Evolutionary conservation across 116 monocot species (phyloP), one percentile per base, ranked within the genome.

Genomic region (Papilionanthe hybrid): DNA sequence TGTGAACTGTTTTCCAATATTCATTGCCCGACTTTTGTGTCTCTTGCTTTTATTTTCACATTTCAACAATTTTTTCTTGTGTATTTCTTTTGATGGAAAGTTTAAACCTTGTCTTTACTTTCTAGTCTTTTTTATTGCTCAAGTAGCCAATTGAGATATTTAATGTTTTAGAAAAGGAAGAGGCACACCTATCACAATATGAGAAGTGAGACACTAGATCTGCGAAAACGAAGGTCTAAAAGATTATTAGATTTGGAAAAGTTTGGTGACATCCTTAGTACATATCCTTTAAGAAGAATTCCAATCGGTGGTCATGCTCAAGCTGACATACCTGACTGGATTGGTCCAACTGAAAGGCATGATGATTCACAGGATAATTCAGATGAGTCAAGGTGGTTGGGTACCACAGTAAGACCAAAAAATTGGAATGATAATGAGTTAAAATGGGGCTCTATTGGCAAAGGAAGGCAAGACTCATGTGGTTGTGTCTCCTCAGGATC

Each of bases 291-390:
- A 75, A 82, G 80, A 42, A 81, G 86, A 37, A 84, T 86, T 82
- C 92, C 92, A 19, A 15, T 90, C 58, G 96, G 93, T 50, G 56
- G 71, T 10, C 47, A 42, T 27, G 90, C 92, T 85, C 96, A 96
- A 73, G 93, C 92, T 76, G 80, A 89, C 55, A 76, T 96, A 42
- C 92, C 90, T 48, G 79, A 83, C 1, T 93, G 90, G 92, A 76
- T 23, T 44, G 79, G 80, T 57, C 82, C 79, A 49, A 5, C 29
- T 42, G 60, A 73, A n/a, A 81, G 29, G 68, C 32, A 77, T 22
- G 55, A 22, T 45, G 76, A 47, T 29, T n/a, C 29, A 19, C 9
- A 77, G 13, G 32, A 45, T 55, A 66, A 81, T 56, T 71, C 41
- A 18, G 47, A 84, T 75, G 86, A 79, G 56, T 79, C 79, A 42